Base-by-base conservation (phyloP, 768 basidiomycete genomes). In the Galerina sulciceps region DNA sequence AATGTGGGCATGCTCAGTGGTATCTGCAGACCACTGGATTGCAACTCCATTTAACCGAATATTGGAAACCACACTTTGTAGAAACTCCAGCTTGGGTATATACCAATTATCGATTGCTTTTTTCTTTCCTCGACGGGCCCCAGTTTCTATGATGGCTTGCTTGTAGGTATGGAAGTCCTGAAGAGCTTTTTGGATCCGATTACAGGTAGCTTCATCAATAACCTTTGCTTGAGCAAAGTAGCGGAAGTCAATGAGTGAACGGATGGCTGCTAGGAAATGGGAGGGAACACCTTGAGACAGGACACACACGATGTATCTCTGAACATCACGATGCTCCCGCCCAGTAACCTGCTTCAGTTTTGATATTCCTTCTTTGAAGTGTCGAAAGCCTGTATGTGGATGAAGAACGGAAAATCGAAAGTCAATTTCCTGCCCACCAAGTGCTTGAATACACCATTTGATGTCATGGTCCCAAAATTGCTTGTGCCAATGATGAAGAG, bases 51-150 rank as follows among this genome's bases (percentile, higher is more conserved):
- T 71, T 1, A 31, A 37, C 3, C 49, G 45, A 15, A 74, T 74
- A 51, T 66, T 75, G 0, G 51, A 17, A 2, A 58, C 42, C 4
- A 79, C 67, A 38, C 69, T 73, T 17, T 77, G 75, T 20, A 78
- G 58, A 14, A 76, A 61, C 51, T 78, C 75, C 9, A 79, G 71
- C 59, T 83, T 83, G 1, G 75, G 78, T 41, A 82, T 81, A 15
- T 72, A 49, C 64, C 72, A 81, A 52, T 79, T 60, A 6, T 73
- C 36, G 18, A 76, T 71, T 1, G 67, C 53, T 15, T 20, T 53
- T 3, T 67, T 58, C 40, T 67, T 66, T 17, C 74, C 73, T n/a
- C 42, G 17, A 17, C 67, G 55, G 23, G 71, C 71, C 11, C 71
- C 67, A 2, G 67, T 64, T 1, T 63, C 61, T 13, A 76, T 61